These are phyloP conservation scores for Termitomyces sp. DNA, from an alignment of 768 basidiomycete genomes.

Conservation along the genomic window DNA sequence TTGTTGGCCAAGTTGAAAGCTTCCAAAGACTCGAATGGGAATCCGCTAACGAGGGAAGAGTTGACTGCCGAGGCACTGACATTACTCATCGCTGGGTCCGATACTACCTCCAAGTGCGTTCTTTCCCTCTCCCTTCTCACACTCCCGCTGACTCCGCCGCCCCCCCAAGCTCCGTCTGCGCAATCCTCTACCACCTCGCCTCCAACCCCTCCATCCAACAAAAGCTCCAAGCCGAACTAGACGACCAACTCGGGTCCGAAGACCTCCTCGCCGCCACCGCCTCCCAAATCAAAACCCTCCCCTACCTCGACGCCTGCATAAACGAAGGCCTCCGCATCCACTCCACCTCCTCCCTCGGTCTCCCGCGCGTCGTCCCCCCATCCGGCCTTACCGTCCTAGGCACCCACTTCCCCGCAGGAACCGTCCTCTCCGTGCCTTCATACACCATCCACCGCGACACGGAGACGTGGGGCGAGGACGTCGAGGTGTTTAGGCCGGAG, in stretches of 20 bases:
- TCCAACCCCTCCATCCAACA: constrained; percentile 59
- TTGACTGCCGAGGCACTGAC: constrained; percentile 88
- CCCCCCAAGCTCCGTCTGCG: constrained; percentile 73
- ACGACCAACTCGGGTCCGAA: constrained; percentile 51
- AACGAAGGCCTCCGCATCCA: constrained; percentile 84
- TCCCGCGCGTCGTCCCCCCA: constrained; percentile 76
- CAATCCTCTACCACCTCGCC: constrained; percentile 84
- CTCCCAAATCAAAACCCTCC: constrained; percentile 69
- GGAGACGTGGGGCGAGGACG: constrained; percentile 76
- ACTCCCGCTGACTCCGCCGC: not conserved
- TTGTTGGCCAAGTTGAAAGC: constrained; percentile 78
- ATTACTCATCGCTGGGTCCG: constrained; percentile 84
- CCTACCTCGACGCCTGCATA: constrained; percentile 85
- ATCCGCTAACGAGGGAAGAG: constrained; percentile 78
- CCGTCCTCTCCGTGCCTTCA: constrained; percentile 76
- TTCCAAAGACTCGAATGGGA: constrained; percentile 76
- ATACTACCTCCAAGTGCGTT: constrained; percentile 89
- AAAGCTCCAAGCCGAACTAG: constrained; percentile 77
- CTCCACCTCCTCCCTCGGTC: constrained; percentile 80
- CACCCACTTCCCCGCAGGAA: constrained; percentile 66
- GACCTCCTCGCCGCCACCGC: constrained; percentile 62
- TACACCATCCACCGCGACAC: constrained; percentile 80
- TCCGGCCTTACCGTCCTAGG: constrained; percentile 66
- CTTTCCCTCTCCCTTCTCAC: not conserved
- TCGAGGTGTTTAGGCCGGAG: constrained; percentile 74